Percentiles rank a stretch among this genome's conserved stretches.
Evolutionary conservation across 2,329 filamentous ascomycete species (phyloP).

Genomic region (Phaeosphaeriaceae sp.): DNA sequence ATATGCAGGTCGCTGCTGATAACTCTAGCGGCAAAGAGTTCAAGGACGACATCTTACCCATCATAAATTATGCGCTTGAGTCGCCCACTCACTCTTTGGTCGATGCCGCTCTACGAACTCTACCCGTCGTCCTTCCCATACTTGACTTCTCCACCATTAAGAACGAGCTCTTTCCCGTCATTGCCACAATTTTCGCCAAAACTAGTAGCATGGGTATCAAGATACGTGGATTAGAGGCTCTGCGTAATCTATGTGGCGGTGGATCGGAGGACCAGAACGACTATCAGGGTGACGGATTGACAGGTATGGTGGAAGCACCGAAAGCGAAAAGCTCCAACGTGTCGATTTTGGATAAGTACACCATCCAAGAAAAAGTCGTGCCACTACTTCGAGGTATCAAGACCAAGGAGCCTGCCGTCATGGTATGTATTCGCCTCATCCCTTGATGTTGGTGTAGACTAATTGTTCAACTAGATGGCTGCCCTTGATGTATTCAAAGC

Average conservation of each 20-base stretch:
- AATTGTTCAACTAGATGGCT: constrained; percentile 65
- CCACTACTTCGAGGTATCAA: constrained; percentile 92
- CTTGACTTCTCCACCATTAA: constrained; percentile 97
- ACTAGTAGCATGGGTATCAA: constrained; percentile 96
- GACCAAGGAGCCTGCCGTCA: constrained; percentile 96
- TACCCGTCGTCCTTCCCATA: constrained; percentile 82
- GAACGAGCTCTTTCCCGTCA: constrained; percentile 92
- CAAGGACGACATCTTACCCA: constrained; percentile 91
- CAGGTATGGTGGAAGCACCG: constrained; percentile 67
- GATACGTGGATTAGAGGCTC: constrained; percentile 87
- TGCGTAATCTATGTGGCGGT: constrained; percentile 88
- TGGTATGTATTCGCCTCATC: constrained; percentile 58
- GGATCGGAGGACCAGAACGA: constrained; percentile 47
- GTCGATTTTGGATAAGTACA: constrained; percentile 93
- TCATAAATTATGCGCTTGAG: constrained; percentile 83
- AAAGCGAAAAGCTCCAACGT: constrained; percentile 70
- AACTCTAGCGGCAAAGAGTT: constrained; percentile 93
- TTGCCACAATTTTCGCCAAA: constrained; percentile 88
- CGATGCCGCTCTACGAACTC: constrained; percentile 79
- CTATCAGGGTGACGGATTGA: constrained; percentile 71
- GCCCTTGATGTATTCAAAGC: constrained; percentile 84
- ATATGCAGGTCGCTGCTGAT: constrained; percentile 75
- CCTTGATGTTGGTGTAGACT: neutral
- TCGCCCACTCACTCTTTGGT: constrained; percentile 89
- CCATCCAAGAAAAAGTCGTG: constrained; percentile 96